Percentiles rank a stretch among this genome's conserved stretches.
phyloP scores from a whole-genome alignment of 805 yeast genomes.

The Allodekkera sacchari region DNA sequence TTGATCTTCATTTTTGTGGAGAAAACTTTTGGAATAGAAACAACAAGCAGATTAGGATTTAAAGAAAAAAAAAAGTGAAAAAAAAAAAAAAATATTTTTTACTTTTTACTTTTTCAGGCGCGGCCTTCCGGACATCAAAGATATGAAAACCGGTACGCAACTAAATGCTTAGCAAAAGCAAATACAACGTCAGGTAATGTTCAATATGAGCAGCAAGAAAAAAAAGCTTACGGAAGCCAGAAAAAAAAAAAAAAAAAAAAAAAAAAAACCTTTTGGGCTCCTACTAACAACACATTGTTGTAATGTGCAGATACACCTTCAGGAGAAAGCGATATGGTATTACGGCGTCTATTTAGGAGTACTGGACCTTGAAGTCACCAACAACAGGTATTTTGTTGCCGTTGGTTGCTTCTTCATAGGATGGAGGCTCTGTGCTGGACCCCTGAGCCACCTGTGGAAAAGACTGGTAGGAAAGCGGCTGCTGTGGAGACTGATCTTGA shows the following conservation, averaged over 20 bases:
- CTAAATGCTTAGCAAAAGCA: background rate
- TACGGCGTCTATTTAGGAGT: no score
- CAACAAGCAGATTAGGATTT: conserved; percentile 1
- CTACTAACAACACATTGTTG: no score
- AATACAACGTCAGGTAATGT: background rate
- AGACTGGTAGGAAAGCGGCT: background rate
- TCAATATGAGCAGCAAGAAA: background rate
- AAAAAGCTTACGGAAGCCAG: background rate
- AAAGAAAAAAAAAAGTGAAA: background rate
- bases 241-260: background rate
- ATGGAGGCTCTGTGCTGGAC: background rate
- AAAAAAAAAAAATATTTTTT: conserved; percentile 2
- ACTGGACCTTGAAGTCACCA: conserved; percentile 11
- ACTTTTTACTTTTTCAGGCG: background rate
- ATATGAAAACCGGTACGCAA: background rate
- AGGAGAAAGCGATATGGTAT: no score
- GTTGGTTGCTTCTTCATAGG: conserved; percentile 3
- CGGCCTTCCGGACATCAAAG: background rate
- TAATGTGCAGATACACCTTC: no score
- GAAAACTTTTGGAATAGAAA: no score
- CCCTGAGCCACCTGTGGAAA: no score
- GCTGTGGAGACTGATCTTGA: no score
- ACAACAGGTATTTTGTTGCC: background rate
- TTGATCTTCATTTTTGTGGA: conserved; percentile 66
- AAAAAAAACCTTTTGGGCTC: no score